Evolutionary conservation across 139 green algal species (phyloP).

Genomic region (Picochlorum sp.): DNA sequence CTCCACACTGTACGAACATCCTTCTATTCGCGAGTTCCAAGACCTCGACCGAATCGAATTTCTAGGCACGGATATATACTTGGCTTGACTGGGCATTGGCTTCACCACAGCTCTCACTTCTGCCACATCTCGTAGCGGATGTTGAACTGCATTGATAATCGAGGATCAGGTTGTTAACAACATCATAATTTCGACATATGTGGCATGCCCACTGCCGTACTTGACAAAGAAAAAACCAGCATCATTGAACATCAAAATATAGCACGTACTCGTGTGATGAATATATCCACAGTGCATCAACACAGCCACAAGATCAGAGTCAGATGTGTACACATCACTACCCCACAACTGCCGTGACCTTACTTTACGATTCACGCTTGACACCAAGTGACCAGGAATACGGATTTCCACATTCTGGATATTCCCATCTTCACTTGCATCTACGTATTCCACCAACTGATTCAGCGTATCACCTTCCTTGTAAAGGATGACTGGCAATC

Average conservation of each 20-base stretch:
- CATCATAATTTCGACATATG: too few species aligned
- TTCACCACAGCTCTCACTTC: constrained; percentile 53
- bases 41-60: constrained; percentile 72
- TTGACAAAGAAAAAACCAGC: too few species aligned
- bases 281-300: constrained; percentile 90
- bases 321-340: constrained; percentile 79
- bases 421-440: constrained; percentile 4
- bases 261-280: constrained; percentile 19
- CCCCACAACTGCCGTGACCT: constrained; percentile 88
- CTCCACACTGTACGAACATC: constrained; percentile 69
- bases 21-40: constrained; percentile 49
- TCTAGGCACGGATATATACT: constrained; percentile 48
- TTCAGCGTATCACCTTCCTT: constrained; percentile 29
- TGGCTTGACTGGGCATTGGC: constrained; percentile 36
- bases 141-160: too few species aligned
- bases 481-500: constrained; percentile 27
- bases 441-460: constrained; percentile 9
- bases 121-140: constrained; percentile 23
- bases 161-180: too few species aligned
- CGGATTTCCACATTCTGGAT: constrained; percentile 34
- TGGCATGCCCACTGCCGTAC: too few species aligned
- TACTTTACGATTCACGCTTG: constrained; percentile 66
- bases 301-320: constrained; percentile 87
- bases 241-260: too few species aligned
- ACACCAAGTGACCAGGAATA: constrained; percentile 48